phyloP scores from a whole-genome alignment of 2,329 filamentous ascomycete species.

The Colletotrichum incanum region DNA sequence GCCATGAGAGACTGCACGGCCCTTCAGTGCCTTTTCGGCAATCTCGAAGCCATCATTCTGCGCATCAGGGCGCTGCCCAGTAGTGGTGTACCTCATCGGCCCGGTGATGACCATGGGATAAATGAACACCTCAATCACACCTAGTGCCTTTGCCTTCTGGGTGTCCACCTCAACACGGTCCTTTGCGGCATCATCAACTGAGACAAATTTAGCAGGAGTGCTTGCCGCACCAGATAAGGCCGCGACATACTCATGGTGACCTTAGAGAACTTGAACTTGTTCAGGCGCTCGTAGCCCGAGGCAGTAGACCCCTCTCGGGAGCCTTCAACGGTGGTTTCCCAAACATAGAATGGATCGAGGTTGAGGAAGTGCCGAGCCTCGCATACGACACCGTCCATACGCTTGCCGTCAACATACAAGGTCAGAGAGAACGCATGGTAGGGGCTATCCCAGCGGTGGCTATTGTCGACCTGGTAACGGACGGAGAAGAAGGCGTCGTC shows the following conservation, averaged over 20 bases:
- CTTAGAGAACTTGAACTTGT: conserved; percentile 45
- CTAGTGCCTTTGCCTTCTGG: conserved; percentile 40
- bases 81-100: neutral
- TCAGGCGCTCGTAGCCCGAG: conserved; percentile 9
- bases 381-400: conserved; percentile 18
- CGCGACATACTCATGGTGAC: conserved; percentile 42
- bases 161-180: conserved; percentile 32
- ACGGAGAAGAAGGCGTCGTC: conserved; percentile 44
- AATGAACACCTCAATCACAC: conserved; percentile 44
- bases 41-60: conserved; percentile 22
- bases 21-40: conserved; percentile 43
- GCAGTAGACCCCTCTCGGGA: neutral
- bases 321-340: conserved; percentile 14
- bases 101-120: conserved; percentile 26
- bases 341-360: neutral
- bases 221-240: neutral
- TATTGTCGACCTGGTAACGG: conserved; percentile 33
- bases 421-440: conserved; percentile 41
- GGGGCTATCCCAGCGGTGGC: conserved; percentile 32
- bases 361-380: neutral
- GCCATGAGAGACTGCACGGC: conserved; percentile 44
- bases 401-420: conserved; percentile 44
- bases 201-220: conserved; percentile 8
- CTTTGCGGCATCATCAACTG: conserved; percentile 39
- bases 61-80: neutral